Base-by-base conservation (phyloP, 768 basidiomycete genomes). In the Hysterangium stoloniferum region DNA sequence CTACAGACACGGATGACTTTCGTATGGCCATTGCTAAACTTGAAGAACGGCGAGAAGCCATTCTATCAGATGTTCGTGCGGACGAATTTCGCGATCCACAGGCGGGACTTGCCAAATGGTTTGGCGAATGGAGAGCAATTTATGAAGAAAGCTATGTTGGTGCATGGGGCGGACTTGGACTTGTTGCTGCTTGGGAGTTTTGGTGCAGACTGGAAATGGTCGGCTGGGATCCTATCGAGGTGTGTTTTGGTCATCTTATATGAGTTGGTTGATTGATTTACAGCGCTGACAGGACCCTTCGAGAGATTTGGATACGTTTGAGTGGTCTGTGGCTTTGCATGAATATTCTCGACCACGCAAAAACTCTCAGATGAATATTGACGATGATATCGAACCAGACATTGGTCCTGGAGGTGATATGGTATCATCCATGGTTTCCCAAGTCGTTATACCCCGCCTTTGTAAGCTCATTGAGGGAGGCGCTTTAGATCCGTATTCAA, bases 161-260 rank as follows among this genome's bases (percentile, higher is more conserved):
- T 33, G 94, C 94, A 4, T 97, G 88, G 73, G 93, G 93, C 41
- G 88, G 92, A 4, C 69, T 94, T 48, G 90, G 84, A 0, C 74
- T 92, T 36, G 81, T 94, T 1, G 82, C 82, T 44, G 87, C 88
- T 42, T 95, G 92, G 91, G 92, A 93, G 64, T 95, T 93, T 63
- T 94, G 90, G 89, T 80, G 80, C n/a, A 72, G 91, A 49, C 68
- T 91, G 52, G 93, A 97, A 67, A 74, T 83, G 55, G 67, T 90
- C 9, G 86, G 84, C 3, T 96, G 94, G 94, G 80, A 92, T 62
- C 89, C 86, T 40, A 71, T 94, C 20, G 77, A 86, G 68, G 91
- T 86, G 59, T 55, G 74, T 68, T 29, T 25, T 37, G 15, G 24
- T 32, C 48, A 28, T 29, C 32, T 25, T 1, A 37, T 15, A 35